Evolutionary conservation across 805 yeast genomes (phyloP).

Genomic region (Lachancea quebecensis): DNA sequence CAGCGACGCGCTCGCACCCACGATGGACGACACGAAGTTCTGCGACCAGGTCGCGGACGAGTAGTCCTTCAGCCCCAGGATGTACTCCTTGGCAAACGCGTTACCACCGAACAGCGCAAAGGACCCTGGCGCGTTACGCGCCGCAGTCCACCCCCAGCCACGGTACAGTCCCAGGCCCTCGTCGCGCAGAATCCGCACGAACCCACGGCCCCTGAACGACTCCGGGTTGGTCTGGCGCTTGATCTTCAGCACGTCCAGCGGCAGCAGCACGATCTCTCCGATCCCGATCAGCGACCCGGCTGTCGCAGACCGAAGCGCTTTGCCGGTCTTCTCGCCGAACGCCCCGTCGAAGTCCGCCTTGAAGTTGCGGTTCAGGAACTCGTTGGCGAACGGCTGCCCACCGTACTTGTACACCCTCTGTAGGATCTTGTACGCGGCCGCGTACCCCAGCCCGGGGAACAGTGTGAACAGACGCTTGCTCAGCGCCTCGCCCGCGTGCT

Average conservation of each 20-base stretch:
- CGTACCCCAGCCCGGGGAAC: conserved; percentile 97
- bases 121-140: conserved; percentile 98
- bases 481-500: conserved; percentile 65
- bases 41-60: conserved; percentile 89
- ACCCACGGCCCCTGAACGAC: conserved; percentile 97
- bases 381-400: conserved; percentile 98
- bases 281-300: conserved; percentile 97
- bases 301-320: conserved; percentile 93
- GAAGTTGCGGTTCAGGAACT: conserved; percentile 72
- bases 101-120: conserved; percentile 97
- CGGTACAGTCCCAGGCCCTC: conserved; percentile 92
- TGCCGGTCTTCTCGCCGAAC: conserved; percentile 93
- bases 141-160: conserved; percentile 99
- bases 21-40: conserved; percentile 88
- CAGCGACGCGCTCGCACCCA: conserved; percentile 94
- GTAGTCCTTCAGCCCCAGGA: conserved; percentile 80
- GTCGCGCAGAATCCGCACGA: conserved; percentile 73
- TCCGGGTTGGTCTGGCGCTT: conserved; percentile 99
- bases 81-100: conserved; percentile 96
- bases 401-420: conserved; percentile 99
- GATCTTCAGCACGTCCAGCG: conserved; percentile 93
- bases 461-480: conserved; percentile 69
- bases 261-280: conserved; percentile 93
- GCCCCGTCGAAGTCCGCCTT: conserved; percentile 59
- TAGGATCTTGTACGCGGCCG: conserved; percentile 91